A percentile compares a stretch with the other conserved stretches of the same genome.
These are phyloP conservation scores for Aureobasidium zeae DNA, from an alignment of 2,329 filamentous ascomycete genomes.

Conservation along the genomic window DNA sequence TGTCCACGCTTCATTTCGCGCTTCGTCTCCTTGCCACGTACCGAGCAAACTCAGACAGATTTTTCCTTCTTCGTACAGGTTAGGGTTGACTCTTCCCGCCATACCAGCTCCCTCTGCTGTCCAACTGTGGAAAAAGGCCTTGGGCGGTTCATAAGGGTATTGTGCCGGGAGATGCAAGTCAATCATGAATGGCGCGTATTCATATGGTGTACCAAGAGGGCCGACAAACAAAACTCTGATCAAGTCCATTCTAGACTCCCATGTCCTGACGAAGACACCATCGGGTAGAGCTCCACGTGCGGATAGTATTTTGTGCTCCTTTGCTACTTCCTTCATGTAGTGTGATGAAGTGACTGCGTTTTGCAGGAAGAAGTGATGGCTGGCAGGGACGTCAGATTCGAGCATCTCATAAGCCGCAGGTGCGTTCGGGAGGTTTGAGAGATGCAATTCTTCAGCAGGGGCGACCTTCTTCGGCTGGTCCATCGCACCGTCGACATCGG, in stretches of 20 bases:
- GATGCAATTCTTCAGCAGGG: conserved; percentile 5
- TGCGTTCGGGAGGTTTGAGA: conserved; percentile 8
- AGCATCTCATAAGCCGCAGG: conserved; percentile 25
- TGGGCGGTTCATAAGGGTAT: conserved; percentile 46
- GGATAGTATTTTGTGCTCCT: conserved; percentile 51
- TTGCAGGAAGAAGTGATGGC: conserved; percentile 34
- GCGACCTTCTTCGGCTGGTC: conserved; percentile 10
- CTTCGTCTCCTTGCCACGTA: conserved; percentile 48
- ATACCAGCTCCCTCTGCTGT: conserved; percentile 42
- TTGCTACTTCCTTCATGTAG: conserved; percentile 43
- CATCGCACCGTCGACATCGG: conserved; percentile 4
- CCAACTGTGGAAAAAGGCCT: conserved; percentile 45
- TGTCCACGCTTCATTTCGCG: conserved; percentile 46
- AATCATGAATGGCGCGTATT: conserved; percentile 51
- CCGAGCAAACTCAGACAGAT: conserved; percentile 52
- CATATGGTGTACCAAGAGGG: conserved; percentile 51
- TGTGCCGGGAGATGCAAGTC: conserved; percentile 44
- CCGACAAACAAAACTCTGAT: conserved; percentile 51
- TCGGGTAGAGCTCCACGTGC: conserved; percentile 36
- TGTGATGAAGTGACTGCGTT: conserved; percentile 22
- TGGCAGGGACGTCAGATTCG: conserved; percentile 34
- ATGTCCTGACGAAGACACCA: conserved; percentile 50
- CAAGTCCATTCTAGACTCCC: conserved; percentile 50
- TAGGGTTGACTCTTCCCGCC: conserved; percentile 49
- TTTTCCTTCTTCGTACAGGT: conserved; percentile 54